A percentile compares a stretch with the other conserved stretches of the same genome.
These are phyloP conservation scores for Candida jianshihensis DNA, from an alignment of 805 yeast species.

Conservation along the genomic window DNA sequence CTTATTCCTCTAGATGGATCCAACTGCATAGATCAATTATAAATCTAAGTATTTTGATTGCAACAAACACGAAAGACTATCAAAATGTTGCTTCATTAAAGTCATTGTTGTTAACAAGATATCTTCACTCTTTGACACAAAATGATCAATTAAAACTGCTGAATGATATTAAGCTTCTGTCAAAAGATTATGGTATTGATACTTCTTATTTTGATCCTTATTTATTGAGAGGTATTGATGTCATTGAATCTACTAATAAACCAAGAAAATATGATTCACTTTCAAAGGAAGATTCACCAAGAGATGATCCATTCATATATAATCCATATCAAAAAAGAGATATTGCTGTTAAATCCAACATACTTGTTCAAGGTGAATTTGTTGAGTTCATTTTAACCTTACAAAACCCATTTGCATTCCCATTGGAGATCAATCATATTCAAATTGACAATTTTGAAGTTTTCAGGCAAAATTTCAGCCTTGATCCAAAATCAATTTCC, in stretches of 20 bases:
- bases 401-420: slow-evolving; percentile 79
- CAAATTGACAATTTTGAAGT: slow-evolving; percentile 28
- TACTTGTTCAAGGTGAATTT: slow-evolving; percentile 55
- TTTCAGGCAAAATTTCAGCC: slow-evolving; percentile 23
- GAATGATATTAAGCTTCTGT: slow-evolving; percentile 26
- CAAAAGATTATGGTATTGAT: slow-evolving; percentile 19
- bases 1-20: slow-evolving; percentile 41
- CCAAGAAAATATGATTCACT: slow-evolving; percentile 15
- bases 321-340: slow-evolving; percentile 43
- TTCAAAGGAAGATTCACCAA: slow-evolving; percentile 8
- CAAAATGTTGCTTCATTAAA: slow-evolving; percentile 40
- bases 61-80: slow-evolving; percentile 43
- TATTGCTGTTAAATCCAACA: slow-evolving; percentile 17
- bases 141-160: slow-evolving; percentile 49
- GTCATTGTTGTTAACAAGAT: slow-evolving; percentile 48
- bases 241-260: slow-evolving; percentile 24
- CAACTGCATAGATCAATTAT: slow-evolving; percentile 50
- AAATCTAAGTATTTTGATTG: slow-evolving; percentile 43
- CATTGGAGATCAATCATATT: slow-evolving; percentile 50
- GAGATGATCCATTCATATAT: slow-evolving; percentile 39
- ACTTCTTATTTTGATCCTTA: slow-evolving; percentile 68
- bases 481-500: slow-evolving; percentile 32
- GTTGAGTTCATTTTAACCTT: slow-evolving; percentile 49
- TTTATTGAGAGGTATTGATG: slow-evolving; percentile 44
- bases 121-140: slow-evolving; percentile 43